Evolutionary conservation across 345 rosid species (phyloP).

Genomic region (Pistacia atlantica): DNA sequence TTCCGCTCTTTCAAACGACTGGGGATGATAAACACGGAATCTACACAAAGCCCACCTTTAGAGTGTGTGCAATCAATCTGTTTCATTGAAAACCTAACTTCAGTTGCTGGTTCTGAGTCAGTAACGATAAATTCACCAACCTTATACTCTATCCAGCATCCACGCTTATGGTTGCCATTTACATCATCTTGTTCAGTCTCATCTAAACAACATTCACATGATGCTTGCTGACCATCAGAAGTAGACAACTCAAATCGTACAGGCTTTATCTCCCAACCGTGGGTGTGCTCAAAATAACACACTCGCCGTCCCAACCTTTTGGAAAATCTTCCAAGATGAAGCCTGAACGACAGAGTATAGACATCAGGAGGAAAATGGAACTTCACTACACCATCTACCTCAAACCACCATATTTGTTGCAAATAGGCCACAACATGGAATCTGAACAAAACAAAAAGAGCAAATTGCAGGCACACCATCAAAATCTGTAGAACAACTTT

Average conservation of each 20-base stretch:
- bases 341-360: slow-evolving; percentile 77
- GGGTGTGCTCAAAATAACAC: slow-evolving; percentile 66
- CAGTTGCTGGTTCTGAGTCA: slow-evolving; percentile 58
- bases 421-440: slow-evolving; percentile 80
- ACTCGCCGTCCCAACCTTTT: slow-evolving; percentile 76
- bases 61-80: slow-evolving; percentile 98
- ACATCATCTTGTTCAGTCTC: slow-evolving; percentile 50
- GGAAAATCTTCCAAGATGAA: slow-evolving; percentile 80
- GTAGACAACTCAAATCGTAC: slow-evolving; percentile 63
- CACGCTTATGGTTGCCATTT: slow-evolving; percentile 71
- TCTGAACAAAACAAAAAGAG: slow-evolving; percentile 38
- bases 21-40: slow-evolving; percentile 83
- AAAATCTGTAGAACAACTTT: slow-evolving; percentile 5
- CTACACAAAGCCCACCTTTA: slow-evolving; percentile 92
- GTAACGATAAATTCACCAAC: slow-evolving; percentile 78
- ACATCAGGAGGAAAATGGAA: slow-evolving; percentile 84
- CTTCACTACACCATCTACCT: slow-evolving; percentile 80
- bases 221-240: slow-evolving; percentile 70
- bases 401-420: slow-evolving; percentile 98
- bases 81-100: slow-evolving; percentile 84
- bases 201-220: slow-evolving; percentile 59
- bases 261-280: slow-evolving; percentile 91
- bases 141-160: slow-evolving; percentile 84
- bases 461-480: slow-evolving; percentile 11
- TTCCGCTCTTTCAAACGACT: slow-evolving; percentile 57